These are phyloP conservation scores for Starmera stellimalicola DNA, from an alignment of 1,139 yeast genomes.

Conservation along the genomic window DNA sequence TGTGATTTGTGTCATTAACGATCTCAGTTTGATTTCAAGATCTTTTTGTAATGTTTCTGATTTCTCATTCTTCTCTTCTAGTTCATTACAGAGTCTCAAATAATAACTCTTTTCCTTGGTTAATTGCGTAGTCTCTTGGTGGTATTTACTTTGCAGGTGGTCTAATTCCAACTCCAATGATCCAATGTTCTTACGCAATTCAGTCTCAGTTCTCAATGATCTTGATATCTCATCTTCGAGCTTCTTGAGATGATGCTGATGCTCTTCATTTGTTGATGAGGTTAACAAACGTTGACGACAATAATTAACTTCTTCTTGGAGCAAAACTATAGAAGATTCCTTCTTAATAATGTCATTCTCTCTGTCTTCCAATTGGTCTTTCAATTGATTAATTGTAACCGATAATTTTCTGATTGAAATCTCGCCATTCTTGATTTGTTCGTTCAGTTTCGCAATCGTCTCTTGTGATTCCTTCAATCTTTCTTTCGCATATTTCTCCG, in stretches of 20 bases:
- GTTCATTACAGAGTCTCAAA: constrained; percentile 32
- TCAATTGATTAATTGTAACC: constrained; percentile 43
- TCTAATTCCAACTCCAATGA: constrained; percentile 55
- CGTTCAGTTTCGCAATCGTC: constrained; percentile 43
- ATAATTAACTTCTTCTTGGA: constrained; percentile 45
- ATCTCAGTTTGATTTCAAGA: constrained; percentile 30
- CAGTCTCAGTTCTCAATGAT: constrained; percentile 54
- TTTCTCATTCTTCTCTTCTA: constrained; percentile 38
- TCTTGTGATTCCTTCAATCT: constrained; percentile 50
- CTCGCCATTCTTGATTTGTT: constrained; percentile 54
- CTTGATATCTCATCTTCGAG: constrained; percentile 49
- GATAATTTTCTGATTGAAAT: constrained; percentile 47
- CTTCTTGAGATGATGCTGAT: constrained; percentile 47
- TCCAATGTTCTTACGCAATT: constrained; percentile 54
- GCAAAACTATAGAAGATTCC: constrained; percentile 32
- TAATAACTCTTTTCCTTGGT: constrained; percentile 43
- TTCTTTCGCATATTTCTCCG: constrained; percentile 45
- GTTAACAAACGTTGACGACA: constrained; percentile 36
- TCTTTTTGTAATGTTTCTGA: constrained; percentile 34
- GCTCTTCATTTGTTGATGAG: constrained; percentile 33
- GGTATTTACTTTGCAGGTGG: constrained; percentile 40
- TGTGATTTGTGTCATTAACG: constrained; percentile 40
- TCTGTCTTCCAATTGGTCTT: constrained; percentile 50
- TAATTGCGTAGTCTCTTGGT: constrained; percentile 41
- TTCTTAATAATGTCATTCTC: constrained; percentile 45